Percentiles rank a stretch among this genome's conserved stretches.
phyloP scores from a whole-genome alignment of 108 stramenopile genomes.

The Cyclotella kingstonii region DNA sequence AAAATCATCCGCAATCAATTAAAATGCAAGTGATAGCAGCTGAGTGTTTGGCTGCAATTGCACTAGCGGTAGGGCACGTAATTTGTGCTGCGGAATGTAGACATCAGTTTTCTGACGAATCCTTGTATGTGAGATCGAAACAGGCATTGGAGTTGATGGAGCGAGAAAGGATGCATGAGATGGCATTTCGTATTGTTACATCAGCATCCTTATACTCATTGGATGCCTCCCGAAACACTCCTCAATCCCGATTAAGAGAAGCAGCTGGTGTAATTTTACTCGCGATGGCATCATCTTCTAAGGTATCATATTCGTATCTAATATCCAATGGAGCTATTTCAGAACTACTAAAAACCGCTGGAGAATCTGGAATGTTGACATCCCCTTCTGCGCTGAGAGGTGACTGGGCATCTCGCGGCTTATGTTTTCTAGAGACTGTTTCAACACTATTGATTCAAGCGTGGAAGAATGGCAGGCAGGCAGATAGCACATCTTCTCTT shows the following conservation, averaged over 20 bases:
- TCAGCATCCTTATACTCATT: constrained; percentile 57
- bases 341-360: constrained; percentile 44
- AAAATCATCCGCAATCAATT: constrained; percentile 10
- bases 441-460: constrained; percentile 58
- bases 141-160: constrained; percentile 35
- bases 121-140: constrained; percentile 7
- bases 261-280: constrained; percentile 63
- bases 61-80: constrained; percentile 26
- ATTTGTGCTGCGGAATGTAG: not conserved
- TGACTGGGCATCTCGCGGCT: constrained; percentile 62
- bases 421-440: constrained; percentile 67
- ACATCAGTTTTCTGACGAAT: constrained; percentile 6
- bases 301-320: constrained; percentile 59
- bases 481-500: constrained; percentile 43
- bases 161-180: constrained; percentile 26
- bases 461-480: constrained; percentile 50
- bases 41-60: constrained; percentile 32
- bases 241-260: constrained; percentile 60
- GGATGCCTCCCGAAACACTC: constrained; percentile 60
- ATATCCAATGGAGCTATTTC: constrained; percentile 58
- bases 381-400: constrained; percentile 61
- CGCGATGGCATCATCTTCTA: constrained; percentile 62
- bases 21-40: constrained; percentile 30
- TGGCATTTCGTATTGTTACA: constrained; percentile 20
- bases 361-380: constrained; percentile 48